Evolutionary conservation across 1,284 basidiomycete species (phyloP), one percentile per base, ranked within the genome.

Genomic region (Marasmius oreades): DNA sequence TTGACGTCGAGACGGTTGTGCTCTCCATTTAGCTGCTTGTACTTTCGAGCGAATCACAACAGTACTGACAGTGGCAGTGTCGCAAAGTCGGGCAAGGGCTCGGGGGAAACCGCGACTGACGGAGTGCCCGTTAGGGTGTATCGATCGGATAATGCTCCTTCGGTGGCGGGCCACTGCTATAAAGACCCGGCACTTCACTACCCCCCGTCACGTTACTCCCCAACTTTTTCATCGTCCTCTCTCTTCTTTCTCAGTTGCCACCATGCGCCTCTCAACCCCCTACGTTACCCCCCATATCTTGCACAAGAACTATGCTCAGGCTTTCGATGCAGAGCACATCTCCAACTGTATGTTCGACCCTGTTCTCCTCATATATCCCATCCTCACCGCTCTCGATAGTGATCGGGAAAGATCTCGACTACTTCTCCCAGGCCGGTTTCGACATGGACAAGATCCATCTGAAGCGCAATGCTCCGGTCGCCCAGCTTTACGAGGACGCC

Each of bases 401-500:
- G 68, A 88, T 96, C 67, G 94, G 93, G 64, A 88, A 86, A 65
- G 93, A 98, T 70, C 84, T 99, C 69, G 90, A 95, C 74, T 94
- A 97, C 78, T 98, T 98, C 85, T 99, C 97, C 53, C 91, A 98
- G 76, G 96, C 97, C 61, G 96, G 96, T 63, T 99, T 99, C 77
- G 97, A 99, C 78, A 97, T 99, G 92, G 84, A 90, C 67, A 84
- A 85, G 64, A 88, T 92, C 71, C 84, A 88, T 67, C 77, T 91
- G 66, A 91, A 97, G 82, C 93, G 97, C 73, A 99, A 99, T 68
- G 95, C 95, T 7, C 86, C 96, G 39, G 90, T 95, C 55, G 94
- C 96, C 4, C 85, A 92, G 70, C 88, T 99, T 48, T 99, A 99
- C 77, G 96, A 99, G 73, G 97, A 99, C 68, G 96, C 96, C 67